A percentile compares a stretch with the other conserved stretches of the same genome.
These are phyloP conservation scores for Cladosporium sp. DNA, from an alignment of 2,329 filamentous ascomycete species.

Conservation along the genomic window DNA sequence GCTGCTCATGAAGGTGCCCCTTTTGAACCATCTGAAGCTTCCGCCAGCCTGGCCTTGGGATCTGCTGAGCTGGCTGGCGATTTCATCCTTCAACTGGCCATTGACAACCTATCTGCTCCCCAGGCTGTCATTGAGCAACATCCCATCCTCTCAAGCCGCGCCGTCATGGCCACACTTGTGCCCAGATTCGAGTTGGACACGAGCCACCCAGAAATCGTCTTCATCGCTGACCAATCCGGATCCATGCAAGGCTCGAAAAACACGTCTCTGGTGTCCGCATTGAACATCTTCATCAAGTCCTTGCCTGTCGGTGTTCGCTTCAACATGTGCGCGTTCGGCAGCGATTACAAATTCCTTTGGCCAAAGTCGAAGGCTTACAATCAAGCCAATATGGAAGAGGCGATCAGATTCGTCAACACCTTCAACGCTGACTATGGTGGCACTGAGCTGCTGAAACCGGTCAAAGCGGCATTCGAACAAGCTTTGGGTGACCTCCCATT, in stretches of 20 bases:
- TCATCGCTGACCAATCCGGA: conserved; percentile 68
- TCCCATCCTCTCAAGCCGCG: conserved; percentile 55
- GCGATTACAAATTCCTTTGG: conserved; percentile 44
- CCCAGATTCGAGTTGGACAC: conserved; percentile 63
- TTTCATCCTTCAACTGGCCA: conserved; percentile 62
- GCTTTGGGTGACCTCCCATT: conserved; percentile 44
- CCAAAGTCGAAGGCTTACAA: conserved; percentile 36
- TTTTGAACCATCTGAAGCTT: conserved; percentile 58
- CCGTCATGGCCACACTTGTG: conserved; percentile 67
- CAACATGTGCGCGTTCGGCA: conserved; percentile 68
- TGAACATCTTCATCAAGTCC: conserved; percentile 63
- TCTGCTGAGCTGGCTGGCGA: conserved; percentile 56
- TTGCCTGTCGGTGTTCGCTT: conserved; percentile 61
- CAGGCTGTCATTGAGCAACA: conserved; percentile 64
- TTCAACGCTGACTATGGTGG: conserved; percentile 50
- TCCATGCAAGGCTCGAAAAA: conserved; percentile 57
- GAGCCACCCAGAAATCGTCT: conserved; percentile 61
- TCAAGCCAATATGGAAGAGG: conserved; percentile 27
- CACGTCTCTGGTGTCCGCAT: conserved; percentile 49
- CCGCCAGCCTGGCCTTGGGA: conserved; percentile 55
- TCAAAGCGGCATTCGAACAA: conserved; percentile 45
- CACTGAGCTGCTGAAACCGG: conserved; percentile 49
- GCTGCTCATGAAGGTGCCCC: conserved; percentile 43
- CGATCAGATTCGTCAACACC: conserved; percentile 39
- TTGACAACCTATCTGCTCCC: conserved; percentile 57